Conservation (phyloP, 208 protist species). For the Wallacemonas sp. region DNA sequence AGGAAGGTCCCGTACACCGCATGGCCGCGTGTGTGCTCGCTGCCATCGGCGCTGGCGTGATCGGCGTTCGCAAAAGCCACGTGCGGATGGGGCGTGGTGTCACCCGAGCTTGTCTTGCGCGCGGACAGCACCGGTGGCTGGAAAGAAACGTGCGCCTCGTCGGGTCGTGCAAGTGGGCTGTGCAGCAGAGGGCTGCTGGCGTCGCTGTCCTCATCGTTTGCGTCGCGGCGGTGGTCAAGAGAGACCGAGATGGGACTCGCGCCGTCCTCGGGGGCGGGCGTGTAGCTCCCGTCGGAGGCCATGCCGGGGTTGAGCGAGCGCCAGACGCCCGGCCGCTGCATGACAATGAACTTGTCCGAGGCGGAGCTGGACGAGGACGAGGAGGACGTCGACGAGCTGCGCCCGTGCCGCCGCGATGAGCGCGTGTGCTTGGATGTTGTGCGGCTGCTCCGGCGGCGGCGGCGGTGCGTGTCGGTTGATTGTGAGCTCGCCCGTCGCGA, state of each 20-base stretch:
- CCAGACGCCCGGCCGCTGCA: constrained; percentile 76
- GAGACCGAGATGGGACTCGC: background rate
- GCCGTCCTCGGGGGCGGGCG: constrained; percentile 5
- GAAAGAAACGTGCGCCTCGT: background rate
- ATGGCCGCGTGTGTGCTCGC: background rate
- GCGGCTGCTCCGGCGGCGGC: constrained; percentile 17
- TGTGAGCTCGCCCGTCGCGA: background rate
- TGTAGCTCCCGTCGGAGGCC: constrained; percentile 13
- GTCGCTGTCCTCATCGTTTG: constrained; percentile 13
- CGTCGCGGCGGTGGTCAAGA: background rate
- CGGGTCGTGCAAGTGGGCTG: background rate
- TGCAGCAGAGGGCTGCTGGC: background rate
- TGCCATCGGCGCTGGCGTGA: constrained; percentile 5
- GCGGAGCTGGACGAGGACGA: constrained; percentile 36
- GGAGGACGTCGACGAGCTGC: constrained; percentile 24
- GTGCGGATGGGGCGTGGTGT: constrained; percentile 3
- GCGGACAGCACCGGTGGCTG: background rate
- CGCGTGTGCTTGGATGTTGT: constrained; percentile 14
- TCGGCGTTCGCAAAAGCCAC: constrained; percentile 10
- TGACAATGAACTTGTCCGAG: constrained; percentile 57
- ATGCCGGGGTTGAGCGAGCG: constrained; percentile 34
- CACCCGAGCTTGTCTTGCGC: background rate
- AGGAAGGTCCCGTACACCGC: constrained; percentile 52
- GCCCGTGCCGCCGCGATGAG: background rate
- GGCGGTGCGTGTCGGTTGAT: constrained; percentile 12